phyloP scores from a whole-genome alignment of 345 rosid genomes.

The Gossypium longicalyx region DNA sequence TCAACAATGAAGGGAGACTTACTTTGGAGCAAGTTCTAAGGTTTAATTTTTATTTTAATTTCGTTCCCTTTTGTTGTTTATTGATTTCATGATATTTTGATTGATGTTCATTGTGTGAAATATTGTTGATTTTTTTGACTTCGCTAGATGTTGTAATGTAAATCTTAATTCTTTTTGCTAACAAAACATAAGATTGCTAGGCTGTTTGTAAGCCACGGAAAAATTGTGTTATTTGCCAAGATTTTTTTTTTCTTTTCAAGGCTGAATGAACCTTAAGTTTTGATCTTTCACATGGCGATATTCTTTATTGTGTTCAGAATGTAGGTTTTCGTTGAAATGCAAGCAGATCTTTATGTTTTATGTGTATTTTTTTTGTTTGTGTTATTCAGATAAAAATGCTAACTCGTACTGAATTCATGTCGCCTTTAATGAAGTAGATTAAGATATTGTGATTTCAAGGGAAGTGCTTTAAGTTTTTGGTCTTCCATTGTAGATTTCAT shows the following conservation, averaged over 20 bases:
- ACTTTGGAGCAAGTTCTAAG: conserved; percentile 94
- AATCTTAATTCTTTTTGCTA: neutral
- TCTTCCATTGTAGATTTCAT: conserved; percentile 1
- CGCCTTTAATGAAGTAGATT: neutral
- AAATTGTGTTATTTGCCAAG: neutral
- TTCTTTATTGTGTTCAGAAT: neutral
- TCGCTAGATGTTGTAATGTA: neutral
- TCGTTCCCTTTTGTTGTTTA: neutral
- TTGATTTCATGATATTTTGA: neutral
- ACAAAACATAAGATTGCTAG: neutral
- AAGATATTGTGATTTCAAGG: neutral
- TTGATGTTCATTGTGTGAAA: conserved; percentile 8
- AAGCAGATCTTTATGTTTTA: neutral
- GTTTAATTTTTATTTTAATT: conserved; percentile 26
- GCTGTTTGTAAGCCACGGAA: neutral
- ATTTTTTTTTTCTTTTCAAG: neutral
- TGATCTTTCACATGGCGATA: neutral
- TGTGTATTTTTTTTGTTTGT: neutral
- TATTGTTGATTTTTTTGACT: neutral
- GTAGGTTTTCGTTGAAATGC: neutral
- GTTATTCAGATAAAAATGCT: neutral
- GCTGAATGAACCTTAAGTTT: neutral
- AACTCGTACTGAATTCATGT: neutral
- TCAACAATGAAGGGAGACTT: conserved; percentile 84
- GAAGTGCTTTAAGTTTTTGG: neutral